A percentile compares a stretch with the other conserved stretches of the same genome.
These are phyloP conservation scores for Coniochaeta sp. DNA, from an alignment of 2,329 filamentous ascomycete species.

Conservation along the genomic window DNA sequence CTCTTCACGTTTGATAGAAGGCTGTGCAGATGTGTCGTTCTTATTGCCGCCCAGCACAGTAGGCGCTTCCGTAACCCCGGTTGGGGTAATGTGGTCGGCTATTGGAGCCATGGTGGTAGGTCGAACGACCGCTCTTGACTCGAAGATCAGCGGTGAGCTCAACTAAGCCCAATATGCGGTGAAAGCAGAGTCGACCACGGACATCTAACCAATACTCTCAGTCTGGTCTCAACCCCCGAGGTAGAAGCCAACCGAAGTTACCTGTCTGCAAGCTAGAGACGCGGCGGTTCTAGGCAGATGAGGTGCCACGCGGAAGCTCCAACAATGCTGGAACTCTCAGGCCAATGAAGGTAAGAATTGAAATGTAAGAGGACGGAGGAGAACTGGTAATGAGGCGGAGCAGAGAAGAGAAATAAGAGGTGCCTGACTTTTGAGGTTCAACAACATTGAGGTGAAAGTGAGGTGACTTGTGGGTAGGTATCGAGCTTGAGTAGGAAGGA, in stretches of 20 bases:
- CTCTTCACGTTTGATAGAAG: neutral
- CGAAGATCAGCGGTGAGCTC: neutral
- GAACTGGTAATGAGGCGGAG: neutral
- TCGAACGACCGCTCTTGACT: neutral
- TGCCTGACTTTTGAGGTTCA: too few relatives aligned
- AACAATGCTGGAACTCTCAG: neutral
- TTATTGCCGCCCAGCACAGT: neutral
- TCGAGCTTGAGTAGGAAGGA: too few relatives aligned
- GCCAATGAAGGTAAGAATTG: neutral
- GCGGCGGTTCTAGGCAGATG: neutral
- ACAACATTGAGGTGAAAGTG: too few relatives aligned
- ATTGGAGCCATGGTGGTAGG: neutral
- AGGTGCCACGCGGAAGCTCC: neutral
- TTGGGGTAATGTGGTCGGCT: neutral
- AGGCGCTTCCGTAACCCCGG: neutral
- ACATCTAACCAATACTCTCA: neutral
- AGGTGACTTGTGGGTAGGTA: too few relatives aligned
- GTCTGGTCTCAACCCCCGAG: neutral
- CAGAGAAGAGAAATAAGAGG: neutral
- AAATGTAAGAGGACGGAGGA: neutral
- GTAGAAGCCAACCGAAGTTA: neutral
- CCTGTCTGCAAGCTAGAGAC: neutral
- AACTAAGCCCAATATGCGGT: neutral
- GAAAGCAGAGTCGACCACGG: neutral
- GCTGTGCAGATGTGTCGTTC: neutral